phyloP scores from a whole-genome alignment of 2,329 filamentous ascomycete genomes.

The Talaromyces sp. region DNA sequence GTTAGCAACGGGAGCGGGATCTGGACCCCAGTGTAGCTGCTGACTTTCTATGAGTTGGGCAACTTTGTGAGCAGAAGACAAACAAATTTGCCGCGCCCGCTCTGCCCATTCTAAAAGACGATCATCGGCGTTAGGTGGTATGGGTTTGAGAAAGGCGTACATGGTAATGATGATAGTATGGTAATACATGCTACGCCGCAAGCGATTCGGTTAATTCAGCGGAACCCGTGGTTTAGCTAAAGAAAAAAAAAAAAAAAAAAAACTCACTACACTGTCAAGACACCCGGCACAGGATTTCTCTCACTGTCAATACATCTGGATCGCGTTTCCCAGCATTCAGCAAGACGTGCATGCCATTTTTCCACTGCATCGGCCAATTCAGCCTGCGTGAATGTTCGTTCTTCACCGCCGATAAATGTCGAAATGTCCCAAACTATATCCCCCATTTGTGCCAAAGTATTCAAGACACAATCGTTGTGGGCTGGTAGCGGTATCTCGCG shows the following conservation, averaged over 20 bases:
- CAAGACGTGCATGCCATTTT: conserved; percentile 23
- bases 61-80: conserved; percentile 24
- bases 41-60: conserved; percentile 25
- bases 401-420: conserved; percentile 17
- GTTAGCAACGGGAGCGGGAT: conserved; percentile 27
- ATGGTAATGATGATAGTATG: conserved; percentile 29
- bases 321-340: conserved; percentile 26
- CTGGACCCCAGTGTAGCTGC: conserved; percentile 29
- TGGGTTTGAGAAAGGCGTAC: conserved; percentile 25
- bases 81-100: conserved; percentile 21
- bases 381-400: conserved; percentile 13
- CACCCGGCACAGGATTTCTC: conserved; percentile 24
- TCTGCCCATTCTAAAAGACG: conserved; percentile 6
- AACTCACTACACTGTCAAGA: conserved; percentile 30
- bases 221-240: neutral
- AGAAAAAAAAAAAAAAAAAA: too few relatives aligned
- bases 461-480: conserved; percentile 26
- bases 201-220: neutral
- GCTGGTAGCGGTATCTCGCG: conserved; percentile 19
- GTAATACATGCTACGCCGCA: conserved; percentile 24
- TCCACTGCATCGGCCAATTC: conserved; percentile 19
- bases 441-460: conserved; percentile 26
- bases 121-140: conserved; percentile 14
- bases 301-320: conserved; percentile 26
- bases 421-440: conserved; percentile 23